A percentile compares a stretch with the other conserved stretches of the same genome.
phyloP scores from a whole-genome alignment of 768 basidiomycete genomes.

The Auricularia auricula-judae region DNA sequence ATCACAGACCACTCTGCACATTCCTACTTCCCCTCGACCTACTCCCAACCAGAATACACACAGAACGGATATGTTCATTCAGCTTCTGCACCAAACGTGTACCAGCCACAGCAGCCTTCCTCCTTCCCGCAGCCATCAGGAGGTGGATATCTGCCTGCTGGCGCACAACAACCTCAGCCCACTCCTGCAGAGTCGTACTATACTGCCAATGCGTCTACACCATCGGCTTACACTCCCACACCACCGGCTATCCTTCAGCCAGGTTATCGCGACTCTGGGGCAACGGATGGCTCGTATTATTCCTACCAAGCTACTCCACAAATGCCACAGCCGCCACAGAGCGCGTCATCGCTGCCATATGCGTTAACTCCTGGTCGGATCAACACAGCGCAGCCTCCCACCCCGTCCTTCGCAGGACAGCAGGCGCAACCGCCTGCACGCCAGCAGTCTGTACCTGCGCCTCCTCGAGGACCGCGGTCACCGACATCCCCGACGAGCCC shows the following conservation, averaged over 20 bases:
- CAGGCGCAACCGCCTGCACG: not conserved
- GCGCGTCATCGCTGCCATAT: not conserved
- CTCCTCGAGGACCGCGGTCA: not conserved
- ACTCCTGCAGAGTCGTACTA: not conserved
- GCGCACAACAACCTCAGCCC: not conserved
- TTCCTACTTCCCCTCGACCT: not conserved
- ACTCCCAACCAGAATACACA: not conserved
- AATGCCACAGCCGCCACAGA: not conserved
- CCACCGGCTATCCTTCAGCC: not conserved
- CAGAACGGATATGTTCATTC: not conserved
- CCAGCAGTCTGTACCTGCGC: not conserved
- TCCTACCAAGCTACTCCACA: not conserved
- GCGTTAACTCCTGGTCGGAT: not conserved
- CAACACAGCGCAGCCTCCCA: not conserved
- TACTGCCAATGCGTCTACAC: not conserved
- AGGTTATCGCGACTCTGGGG: not conserved
- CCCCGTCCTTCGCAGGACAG: not conserved
- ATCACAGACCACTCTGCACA: constrained; percentile 41
- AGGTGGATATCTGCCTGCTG: not conserved
- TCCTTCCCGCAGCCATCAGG: not conserved
- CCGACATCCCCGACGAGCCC: not conserved
- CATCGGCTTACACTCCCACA: not conserved
- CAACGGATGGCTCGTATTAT: not conserved
- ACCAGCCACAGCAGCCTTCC: not conserved
- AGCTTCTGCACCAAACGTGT: not conserved